A percentile compares a stretch with the other conserved stretches of the same genome.
Conservation (phyloP, 768 basidiomycete genomes). For the Saitozyma podzolica region DNA sequence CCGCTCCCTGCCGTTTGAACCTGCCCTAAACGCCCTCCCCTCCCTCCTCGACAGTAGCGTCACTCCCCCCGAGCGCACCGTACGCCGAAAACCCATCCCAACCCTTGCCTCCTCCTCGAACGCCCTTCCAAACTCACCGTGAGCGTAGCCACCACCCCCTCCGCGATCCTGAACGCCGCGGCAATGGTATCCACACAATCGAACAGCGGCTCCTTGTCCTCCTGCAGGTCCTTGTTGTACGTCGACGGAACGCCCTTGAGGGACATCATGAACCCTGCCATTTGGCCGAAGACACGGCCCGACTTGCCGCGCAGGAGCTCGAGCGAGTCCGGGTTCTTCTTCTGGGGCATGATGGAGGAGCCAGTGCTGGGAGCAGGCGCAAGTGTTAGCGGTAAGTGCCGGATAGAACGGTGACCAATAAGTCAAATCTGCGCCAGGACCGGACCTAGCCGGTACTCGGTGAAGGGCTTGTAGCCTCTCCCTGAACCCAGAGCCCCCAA, state of each 20-base stretch:
- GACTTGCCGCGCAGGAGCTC: constrained; percentile 94
- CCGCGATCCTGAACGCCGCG: constrained; percentile 85
- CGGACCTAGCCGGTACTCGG: too few relatives aligned
- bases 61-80: neutral
- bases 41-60: too few relatives aligned
- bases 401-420: neutral
- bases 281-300: constrained; percentile 93
- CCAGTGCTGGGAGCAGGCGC: constrained; percentile 67
- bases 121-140: constrained; percentile 59
- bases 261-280: constrained; percentile 97
- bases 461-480: too few relatives aligned
- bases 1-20: too few relatives aligned
- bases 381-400: neutral
- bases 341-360: constrained; percentile 99
- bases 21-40: too few relatives aligned
- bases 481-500: too few relatives aligned
- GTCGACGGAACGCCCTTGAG: constrained; percentile 96
- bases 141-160: constrained; percentile 90
- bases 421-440: too few relatives aligned
- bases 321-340: constrained; percentile 96
- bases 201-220: constrained; percentile 96
- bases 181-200: constrained; percentile 87
- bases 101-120: neutral
- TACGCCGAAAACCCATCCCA: neutral
- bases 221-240: constrained; percentile 99